A percentile compares a stretch with the other conserved stretches of the same genome.
These are phyloP conservation scores for Tephrocybe sp. DNA, from an alignment of 768 basidiomycete genomes.

Conservation along the genomic window DNA sequence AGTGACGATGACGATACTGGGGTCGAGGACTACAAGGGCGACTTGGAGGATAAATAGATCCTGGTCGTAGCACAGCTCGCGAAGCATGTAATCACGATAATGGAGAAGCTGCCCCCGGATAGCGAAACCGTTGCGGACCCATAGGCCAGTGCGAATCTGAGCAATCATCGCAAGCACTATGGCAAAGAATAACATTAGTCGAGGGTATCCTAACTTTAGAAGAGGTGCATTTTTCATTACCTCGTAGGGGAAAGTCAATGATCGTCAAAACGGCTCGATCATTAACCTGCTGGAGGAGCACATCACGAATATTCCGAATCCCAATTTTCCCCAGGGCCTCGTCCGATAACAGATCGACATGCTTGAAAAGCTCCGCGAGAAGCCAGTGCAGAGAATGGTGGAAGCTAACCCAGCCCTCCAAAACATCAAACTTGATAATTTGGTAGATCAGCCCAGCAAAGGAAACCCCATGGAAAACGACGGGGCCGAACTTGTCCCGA, in stretches of 20 bases:
- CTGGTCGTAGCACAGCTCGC: conserved; percentile 96
- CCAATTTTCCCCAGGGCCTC: conserved; percentile 51
- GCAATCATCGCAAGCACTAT: conserved; percentile 87
- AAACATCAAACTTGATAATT: conserved; percentile 76
- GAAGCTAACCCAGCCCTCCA: conserved; percentile 84
- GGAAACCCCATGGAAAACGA: conserved; percentile 60
- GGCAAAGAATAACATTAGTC: neutral
- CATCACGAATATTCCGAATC: conserved; percentile 51
- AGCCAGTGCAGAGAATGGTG: conserved; percentile 93
- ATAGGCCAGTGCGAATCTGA: conserved; percentile 91
- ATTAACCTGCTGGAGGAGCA: conserved; percentile 58
- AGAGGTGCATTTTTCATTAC: conserved; percentile 49
- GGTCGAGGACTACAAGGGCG: conserved; percentile 74
- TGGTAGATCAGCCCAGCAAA: conserved; percentile 61
- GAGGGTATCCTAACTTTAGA: neutral
- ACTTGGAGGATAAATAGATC: conserved; percentile 83
- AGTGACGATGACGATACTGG: conserved; percentile 75
- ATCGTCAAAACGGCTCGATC: conserved; percentile 71
- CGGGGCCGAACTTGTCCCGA: conserved; percentile 56
- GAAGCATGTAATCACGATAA: conserved; percentile 93
- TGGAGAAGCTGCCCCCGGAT: conserved; percentile 94
- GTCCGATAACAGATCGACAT: conserved; percentile 64
- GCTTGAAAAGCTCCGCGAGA: conserved; percentile 84
- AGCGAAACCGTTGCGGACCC: conserved; percentile 97
- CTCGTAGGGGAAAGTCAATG: conserved; percentile 87